Evolutionary conservation across 768 basidiomycete genomes (phyloP), one percentile per base, ranked within the genome.

Genomic region (Serendipita indica): DNA sequence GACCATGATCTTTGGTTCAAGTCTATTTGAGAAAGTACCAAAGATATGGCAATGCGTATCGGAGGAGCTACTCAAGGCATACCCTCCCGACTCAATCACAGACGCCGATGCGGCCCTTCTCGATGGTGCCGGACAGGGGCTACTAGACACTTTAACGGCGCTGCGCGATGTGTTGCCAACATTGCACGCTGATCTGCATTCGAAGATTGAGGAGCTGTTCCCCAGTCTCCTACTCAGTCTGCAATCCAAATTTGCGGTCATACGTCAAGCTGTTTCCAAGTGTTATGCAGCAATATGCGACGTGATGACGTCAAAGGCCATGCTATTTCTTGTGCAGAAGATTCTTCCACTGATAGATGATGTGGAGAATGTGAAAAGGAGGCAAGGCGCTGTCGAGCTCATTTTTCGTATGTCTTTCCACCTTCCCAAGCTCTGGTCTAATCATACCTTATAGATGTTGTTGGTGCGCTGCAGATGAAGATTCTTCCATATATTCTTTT

Each of bases 401-500:
- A 82, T 97, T 37, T 90, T 88, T 68, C 89, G 94, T 94, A 64
- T 68, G 93, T 78, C 14, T 3, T 43, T 41, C 33, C 18, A 7
- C 25, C 45, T 54, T n/a, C n/a, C 39, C 25, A 43, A 18, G 7
- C 12, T 22, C 33, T 12, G 1, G 18, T 32, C 32, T 20, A 39
- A 32, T 52, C 13, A 16, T 33, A 20, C 57, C 54, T 57, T 35
- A 0, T 65, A 98, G 94, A 94, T 68, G 83, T 98, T 63, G 86
- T 98, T 28, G 86, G 91, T 63, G 79, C 79, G 61, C 79, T 99
- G 54, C 92, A 98, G 64, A 81, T 96, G 71, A 93, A 92, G 68
- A 86, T 92, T 4, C 74, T 99, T 39, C 94, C 96, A 10, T 99
- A 98, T 67, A 86, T 98, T 6, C 86, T 98, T 61, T 98, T 99